Evolutionary conservation across 1,284 basidiomycete genomes (phyloP).

Genomic region (Rhodotorula sp.): DNA sequence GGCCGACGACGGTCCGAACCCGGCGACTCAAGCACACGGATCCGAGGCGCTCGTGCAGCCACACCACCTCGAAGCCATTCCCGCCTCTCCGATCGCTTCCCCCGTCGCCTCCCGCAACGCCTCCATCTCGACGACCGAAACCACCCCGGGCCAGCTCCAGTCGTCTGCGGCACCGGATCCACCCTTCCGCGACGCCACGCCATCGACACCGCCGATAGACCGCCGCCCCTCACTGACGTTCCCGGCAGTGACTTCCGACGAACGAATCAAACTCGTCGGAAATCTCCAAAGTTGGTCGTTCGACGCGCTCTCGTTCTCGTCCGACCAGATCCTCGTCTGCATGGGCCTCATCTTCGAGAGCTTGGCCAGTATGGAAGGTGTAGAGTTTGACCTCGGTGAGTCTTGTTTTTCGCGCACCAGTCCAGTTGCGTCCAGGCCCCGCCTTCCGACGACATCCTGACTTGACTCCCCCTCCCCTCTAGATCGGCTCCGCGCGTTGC

Average conservation of each 20-base stretch:
- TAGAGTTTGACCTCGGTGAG: slow-evolving; percentile 64
- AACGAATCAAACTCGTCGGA: slow-evolving; percentile 55
- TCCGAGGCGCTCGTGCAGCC: neutral
- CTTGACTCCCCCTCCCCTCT: neutral
- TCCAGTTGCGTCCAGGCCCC: neutral
- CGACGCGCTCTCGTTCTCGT: slow-evolving; percentile 74
- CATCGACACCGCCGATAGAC: neutral
- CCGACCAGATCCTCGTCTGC: slow-evolving; percentile 76
- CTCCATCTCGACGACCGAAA: slow-evolving; percentile 33
- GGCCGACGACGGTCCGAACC: neutral
- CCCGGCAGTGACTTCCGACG: slow-evolving; percentile 28
- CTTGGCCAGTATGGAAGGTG: slow-evolving; percentile 61
- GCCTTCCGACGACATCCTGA: too few relatives aligned
- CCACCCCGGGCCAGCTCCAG: neutral
- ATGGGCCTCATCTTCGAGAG: slow-evolving; percentile 69
- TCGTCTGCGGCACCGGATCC: slow-evolving; percentile 18
- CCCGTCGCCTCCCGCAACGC: slow-evolving; percentile 29
- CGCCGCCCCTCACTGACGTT: slow-evolving; percentile 5
- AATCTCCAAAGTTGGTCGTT: slow-evolving; percentile 78
- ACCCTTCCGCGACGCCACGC: slow-evolving; percentile 4
- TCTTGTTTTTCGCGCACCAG: slow-evolving; percentile 61
- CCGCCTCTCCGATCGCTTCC: slow-evolving; percentile 31
- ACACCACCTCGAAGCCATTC: slow-evolving; percentile 30
- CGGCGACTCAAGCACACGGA: neutral
- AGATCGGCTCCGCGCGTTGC: slow-evolving; percentile 67